Evolutionary conservation across 2,329 filamentous ascomycete species (phyloP), one percentile per base, ranked within the genome.

Genomic region (Xylaria sp.): DNA sequence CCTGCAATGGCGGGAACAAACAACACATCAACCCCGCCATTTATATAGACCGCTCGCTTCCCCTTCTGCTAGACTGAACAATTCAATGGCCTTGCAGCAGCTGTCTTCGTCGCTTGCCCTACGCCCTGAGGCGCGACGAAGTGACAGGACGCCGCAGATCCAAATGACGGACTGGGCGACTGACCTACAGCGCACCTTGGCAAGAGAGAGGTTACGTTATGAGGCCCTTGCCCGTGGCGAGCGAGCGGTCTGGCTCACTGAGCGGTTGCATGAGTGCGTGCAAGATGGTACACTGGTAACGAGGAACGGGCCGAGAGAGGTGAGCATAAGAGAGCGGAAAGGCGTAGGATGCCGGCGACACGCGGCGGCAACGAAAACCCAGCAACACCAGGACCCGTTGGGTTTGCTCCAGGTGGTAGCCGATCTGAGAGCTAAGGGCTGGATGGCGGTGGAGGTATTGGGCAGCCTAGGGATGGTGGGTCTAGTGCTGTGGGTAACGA

Each of bases 121-220:
- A 59, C 80, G 90, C 57, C 79, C 15, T 6, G 31, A 23, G 11
- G 84, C 51, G 71, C 77, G 64, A 69, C 73, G 58, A 31, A 74
- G 78, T 28, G 73, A 76, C 51, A 70, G 72, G 8, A 69, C 75
- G 12, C 74, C 76, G 2, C 78, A 76, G 56, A 82, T 94, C n/a
- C 84, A 89, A 6, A 82, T 96, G 17, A 90, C 89, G 1, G 91
- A 90, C 72, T 96, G 92, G 92, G 92, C 92, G 0, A 84, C 87
- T 7, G 91, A 95, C 69, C 81, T 96, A 0, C 92, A 96, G 73
- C 86, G 87, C 59, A 92, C 89, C 71, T 80, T 95, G 1, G 84
- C 87, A 28, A 89, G 89, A 61, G 92, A 95, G 74, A 84, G 88
- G n/a, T 84, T 86, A 28, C 80, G 87, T 67, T 94, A 89, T 64